Evolutionary conservation across 768 basidiomycete genomes (phyloP), one percentile per base, ranked within the genome.

Genomic region (Paxillus rubicundulus): DNA sequence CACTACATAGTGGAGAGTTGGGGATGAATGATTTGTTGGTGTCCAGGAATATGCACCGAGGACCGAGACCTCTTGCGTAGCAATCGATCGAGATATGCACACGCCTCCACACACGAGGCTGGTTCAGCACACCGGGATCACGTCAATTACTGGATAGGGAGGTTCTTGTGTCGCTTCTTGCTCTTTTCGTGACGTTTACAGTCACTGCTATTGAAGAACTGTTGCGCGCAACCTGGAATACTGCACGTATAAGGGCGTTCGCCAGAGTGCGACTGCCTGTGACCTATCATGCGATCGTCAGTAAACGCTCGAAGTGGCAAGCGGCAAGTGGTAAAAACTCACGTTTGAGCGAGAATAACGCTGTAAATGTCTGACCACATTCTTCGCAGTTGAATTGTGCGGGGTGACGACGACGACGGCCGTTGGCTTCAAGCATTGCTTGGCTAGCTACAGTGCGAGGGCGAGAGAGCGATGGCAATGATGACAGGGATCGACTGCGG

Each of bases 101-200:
- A 57, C 16, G 46, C 36, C 41, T 20, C 36, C 30, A 53, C n/a
- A 47, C 50, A 50, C 17, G 40, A 39, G 39, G 49, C 30, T 34
- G 41, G 47, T 27, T 21, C 17, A 49, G 27, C n/a, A 24, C 43
- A 51, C 42, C 18, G 21, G 28, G 49, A 46, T 34, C 34, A 30
- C 47, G 40, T 21, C 48, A 52, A 59, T 65, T 60, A 57, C 36
- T 38, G 37, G 28, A 17, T 50, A 47, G 28, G 4, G 14, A 62
- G 38, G 18, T 58, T 57, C 44, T 62, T 65, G 24, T 68, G 67
- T 54, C 67, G 67, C 40, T 68, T 71, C 57, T 4, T 57, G 60
- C 70, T 71, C 50, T 55, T 69, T 53, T 69, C 68, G 9, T 69
- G 68, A 42, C 68, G 68, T 39, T 65, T 69, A 50, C 68, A 71